Percentiles rank a stretch among this genome's conserved stretches.
phyloP scores from a whole-genome alignment of 176 grass and related monocot species.

The Carex myosuroides region DNA sequence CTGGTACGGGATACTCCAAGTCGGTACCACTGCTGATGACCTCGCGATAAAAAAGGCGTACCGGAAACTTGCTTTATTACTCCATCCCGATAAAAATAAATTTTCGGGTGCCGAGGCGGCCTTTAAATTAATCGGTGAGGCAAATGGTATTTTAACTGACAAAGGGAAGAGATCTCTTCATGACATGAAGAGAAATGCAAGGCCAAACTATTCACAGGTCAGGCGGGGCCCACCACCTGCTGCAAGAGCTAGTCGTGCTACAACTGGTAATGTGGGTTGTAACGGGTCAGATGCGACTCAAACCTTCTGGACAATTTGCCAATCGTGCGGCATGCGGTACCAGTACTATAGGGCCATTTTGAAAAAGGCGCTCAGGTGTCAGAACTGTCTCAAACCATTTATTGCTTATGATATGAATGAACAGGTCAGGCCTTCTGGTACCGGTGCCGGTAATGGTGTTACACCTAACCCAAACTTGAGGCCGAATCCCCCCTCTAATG shows the following conservation, averaged over 20 bases:
- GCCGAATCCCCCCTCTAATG: slow-evolving; percentile 19
- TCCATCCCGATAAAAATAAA: slow-evolving; percentile 91
- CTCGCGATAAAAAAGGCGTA: slow-evolving; percentile 70
- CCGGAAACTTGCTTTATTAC: slow-evolving; percentile 66
- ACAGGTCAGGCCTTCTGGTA: slow-evolving; percentile 31
- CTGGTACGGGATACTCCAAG: slow-evolving; percentile 89
- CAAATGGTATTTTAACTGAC: slow-evolving; percentile 57
- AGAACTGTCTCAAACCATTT: slow-evolving; percentile 78
- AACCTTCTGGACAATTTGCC: slow-evolving; percentile 88
- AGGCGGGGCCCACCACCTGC: slow-evolving; percentile 33
- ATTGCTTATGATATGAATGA: slow-evolving; percentile 57
- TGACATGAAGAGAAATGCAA: slow-evolving; percentile 62
- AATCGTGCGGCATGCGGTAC: slow-evolving; percentile 71
- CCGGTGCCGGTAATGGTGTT: slow-evolving; percentile 25
- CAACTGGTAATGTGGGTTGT: slow-evolving; percentile 27
- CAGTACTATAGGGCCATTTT: slow-evolving; percentile 67
- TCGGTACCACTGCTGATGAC: slow-evolving; percentile 50
- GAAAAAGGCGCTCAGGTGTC: slow-evolving; percentile 74
- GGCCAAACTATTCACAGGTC: slow-evolving; percentile 27
- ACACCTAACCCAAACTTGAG: slow-evolving; percentile 28
- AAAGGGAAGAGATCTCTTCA: slow-evolving; percentile 41
- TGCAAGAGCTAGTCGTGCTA: slow-evolving; percentile 25
- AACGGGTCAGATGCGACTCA: not conserved
- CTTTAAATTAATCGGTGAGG: slow-evolving; percentile 87
- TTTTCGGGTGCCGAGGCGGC: slow-evolving; percentile 78